Evolutionary conservation across 352 stramenopile species (phyloP), one percentile per base, ranked within the genome.

Genomic region (Blastocystis hominis): DNA sequence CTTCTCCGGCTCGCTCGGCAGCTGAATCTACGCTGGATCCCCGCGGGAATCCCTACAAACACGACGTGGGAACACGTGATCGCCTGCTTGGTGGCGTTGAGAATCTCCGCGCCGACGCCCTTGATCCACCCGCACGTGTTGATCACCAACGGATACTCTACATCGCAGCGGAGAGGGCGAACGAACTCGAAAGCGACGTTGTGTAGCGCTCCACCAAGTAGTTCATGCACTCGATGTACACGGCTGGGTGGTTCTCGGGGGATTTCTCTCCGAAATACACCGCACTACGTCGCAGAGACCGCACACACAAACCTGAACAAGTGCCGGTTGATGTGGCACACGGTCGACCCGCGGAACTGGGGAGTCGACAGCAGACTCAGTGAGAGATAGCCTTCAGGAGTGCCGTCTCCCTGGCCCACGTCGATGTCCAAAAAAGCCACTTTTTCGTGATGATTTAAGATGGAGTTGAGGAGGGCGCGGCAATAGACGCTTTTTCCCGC

Each of bases 71-170:
- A 90, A 15, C 95, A 94, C 56, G 90, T 89, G 1, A 93, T 90
- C 63, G 92, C 90, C 44, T 94, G 89, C 46, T 98, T 94, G 53
- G 98, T 91, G 30, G 91, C 92, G 75, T 93, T 95, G 47, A 98
- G 91, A 79, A 98, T 90, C 84, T 98, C 93, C 86, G 95, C 93
- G 9, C 95, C 95, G 91, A 98, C 95, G 68, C 95, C 96, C 91
- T 98, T 98, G 77, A 98, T 93, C 95, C 95, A 98, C 55, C 95
- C 95, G 90, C 98, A 95, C 17, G 95, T 97, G 89, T 98, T 98
- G 86, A 98, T 92, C 15, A 98, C 90, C 0, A 98, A 91, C 44
- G 95, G 95, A 38, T 96, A 90, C 53, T 88, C 62, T 78, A 20
- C 80, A 59, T 61, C 72, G 55, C 15, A 64, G 4, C 34, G 17